Base-by-base conservation (phyloP, 805 yeast genomes). In the Wickerhamiella parazyma region DNA sequence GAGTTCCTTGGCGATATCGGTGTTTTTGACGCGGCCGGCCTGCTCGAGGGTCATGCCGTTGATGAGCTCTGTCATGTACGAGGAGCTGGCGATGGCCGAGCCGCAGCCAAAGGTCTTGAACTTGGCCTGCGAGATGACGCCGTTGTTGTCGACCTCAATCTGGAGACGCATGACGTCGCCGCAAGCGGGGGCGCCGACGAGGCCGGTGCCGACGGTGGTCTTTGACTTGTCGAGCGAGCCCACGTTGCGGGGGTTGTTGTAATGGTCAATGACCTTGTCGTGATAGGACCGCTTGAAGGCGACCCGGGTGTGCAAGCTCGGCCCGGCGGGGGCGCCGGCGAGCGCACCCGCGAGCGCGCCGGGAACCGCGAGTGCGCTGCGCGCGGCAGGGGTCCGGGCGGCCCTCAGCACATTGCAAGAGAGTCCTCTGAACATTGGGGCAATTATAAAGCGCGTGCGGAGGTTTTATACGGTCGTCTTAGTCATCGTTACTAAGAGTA, bases 71-170 rank as follows among this genome's bases (percentile, higher is more conserved):
- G 98, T 91, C 57, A 91, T 91, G 61, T 81, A 91, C 1, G 95
- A 83, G 8, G 94, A 81, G 2, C 94, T 82, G 1, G 98, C 98
- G 61, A 91, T 91, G 42, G 98, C 98, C 2, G 91, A 78, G 36
- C 98, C 98, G 62, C 98, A 91, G n/a, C 98, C 98, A 67, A 91
- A 91, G 3, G 98, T 91, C 73, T 91, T 91, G 67, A 91, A 91
- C 64, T 86, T 89, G 49, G 89, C 98, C 61, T 91, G 95, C 62
- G 83, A 77, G 54, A 91, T 91, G 43, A 83, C 71, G 1, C 98
- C 98, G 19, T 94, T 76, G 45, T 72, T 78, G 56, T 87, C 96
- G 8, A 91, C 98, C 61, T 87, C 76, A 57, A 91, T 91, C 63
- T 91, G 97, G 51, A 91, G 72, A 66, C 94, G 80, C 95, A 91